A percentile compares a stretch with the other conserved stretches of the same genome.
These are phyloP conservation scores for Solanum neorickii DNA, from an alignment of 257 asterid species.

Conservation along the genomic window DNA sequence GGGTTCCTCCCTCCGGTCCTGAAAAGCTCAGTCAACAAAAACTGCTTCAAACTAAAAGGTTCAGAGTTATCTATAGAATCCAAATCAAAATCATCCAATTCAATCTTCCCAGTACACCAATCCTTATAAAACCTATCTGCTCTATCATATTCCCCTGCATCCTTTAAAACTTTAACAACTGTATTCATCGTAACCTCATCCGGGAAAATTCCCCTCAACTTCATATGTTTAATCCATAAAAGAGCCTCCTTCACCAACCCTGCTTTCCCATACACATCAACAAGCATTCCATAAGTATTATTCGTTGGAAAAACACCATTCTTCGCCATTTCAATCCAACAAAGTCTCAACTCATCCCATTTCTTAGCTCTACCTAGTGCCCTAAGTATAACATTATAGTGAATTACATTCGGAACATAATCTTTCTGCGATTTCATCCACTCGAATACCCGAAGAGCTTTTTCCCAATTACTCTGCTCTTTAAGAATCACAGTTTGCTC, in stretches of 20 bases:
- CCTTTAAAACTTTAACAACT: constrained; percentile 75
- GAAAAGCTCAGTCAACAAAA: constrained; percentile 72
- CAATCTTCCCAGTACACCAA: constrained; percentile 71
- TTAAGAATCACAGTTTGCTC: constrained; percentile 88
- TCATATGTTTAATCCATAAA: constrained; percentile 89
- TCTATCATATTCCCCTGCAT: constrained; percentile 56
- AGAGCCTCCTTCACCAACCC: constrained; percentile 86
- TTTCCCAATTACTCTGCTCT: constrained; percentile 74
- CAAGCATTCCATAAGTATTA: constrained; percentile 85
- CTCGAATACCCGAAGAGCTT: constrained; percentile 66
- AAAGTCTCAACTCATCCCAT: constrained; percentile 95
- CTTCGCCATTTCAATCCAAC: constrained; percentile 92
- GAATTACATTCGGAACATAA: constrained; percentile 77
- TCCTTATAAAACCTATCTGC: constrained; percentile 65
- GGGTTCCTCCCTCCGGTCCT: constrained; percentile 56
- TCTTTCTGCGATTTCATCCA: constrained; percentile 78
- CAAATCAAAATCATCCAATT: constrained; percentile 58
- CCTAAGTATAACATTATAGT: constrained; percentile 80
- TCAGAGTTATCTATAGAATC: constrained; percentile 41
- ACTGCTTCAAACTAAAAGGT: constrained; percentile 63
- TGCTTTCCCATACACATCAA: constrained; percentile 88
- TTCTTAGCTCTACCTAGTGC: constrained; percentile 67
- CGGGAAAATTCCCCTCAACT: constrained; percentile 65
- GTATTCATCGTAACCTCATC: constrained; percentile 95
- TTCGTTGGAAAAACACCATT: constrained; percentile 57